Evolutionary conservation across 2,329 filamentous ascomycete species (phyloP).

Genomic region (Colletotrichum camelliae): DNA sequence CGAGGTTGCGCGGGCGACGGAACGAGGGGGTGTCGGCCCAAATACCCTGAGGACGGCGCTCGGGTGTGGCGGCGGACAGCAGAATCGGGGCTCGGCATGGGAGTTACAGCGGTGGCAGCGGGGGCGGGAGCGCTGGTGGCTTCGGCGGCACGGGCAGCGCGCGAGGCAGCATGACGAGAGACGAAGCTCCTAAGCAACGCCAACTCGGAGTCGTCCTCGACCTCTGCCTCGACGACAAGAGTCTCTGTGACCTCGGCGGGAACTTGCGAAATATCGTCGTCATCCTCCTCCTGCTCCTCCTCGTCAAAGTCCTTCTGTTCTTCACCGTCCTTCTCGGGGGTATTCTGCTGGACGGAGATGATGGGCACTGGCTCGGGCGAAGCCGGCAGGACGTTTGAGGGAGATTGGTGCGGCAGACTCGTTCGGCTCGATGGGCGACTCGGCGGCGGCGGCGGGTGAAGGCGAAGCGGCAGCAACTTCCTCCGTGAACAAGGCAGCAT

Average conservation of each 20-base stretch:
- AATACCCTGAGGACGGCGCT: slow-evolving; percentile 1
- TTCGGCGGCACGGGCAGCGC: slow-evolving; percentile 34
- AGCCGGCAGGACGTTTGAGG: not conserved
- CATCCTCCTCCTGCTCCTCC: not conserved
- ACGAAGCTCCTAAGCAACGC: slow-evolving; percentile 9
- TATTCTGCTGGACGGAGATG: no score
- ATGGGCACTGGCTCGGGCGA: not conserved
- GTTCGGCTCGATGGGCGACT: not conserved
- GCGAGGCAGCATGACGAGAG: slow-evolving; percentile 28
- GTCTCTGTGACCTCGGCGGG: not conserved
- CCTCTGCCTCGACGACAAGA: not conserved
- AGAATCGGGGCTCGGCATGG: not conserved
- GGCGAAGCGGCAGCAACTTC: not conserved
- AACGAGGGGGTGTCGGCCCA: not conserved
- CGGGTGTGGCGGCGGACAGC: not conserved
- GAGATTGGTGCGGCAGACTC: not conserved
- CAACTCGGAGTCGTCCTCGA: slow-evolving; percentile 3
- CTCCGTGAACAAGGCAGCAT: not conserved
- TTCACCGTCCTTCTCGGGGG: not conserved
- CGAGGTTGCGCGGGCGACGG: not conserved
- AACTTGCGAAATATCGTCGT: not conserved
- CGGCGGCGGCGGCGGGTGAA: not conserved
- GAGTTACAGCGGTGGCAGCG: not conserved
- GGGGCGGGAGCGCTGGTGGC: not conserved
- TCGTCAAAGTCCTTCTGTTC: not conserved